Conservation (phyloP, 192 early-diverging fungal genomes). For the Geranomyces variabilis region DNA sequence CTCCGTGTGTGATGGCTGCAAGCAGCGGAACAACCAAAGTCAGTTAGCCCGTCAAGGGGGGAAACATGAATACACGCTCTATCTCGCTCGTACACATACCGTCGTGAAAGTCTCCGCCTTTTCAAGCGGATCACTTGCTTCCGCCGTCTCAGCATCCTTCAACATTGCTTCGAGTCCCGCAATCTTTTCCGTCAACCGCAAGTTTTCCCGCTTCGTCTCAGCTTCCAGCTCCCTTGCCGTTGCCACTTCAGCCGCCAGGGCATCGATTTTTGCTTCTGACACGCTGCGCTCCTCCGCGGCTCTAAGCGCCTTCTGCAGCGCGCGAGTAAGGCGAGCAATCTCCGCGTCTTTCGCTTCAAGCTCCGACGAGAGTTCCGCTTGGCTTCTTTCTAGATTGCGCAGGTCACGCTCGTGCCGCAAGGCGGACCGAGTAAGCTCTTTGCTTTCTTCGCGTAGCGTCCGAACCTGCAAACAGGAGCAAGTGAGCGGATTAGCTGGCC, state of each 20-base stretch:
- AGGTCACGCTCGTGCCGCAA: not conserved
- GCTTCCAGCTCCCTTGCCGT: not conserved
- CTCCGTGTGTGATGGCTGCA: conserved; percentile 1
- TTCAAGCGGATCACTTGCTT: not conserved
- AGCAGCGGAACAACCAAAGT: too few species aligned
- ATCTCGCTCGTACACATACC: not conserved
- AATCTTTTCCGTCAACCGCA: not conserved
- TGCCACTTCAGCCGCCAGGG: not conserved
- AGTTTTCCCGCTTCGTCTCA: not conserved
- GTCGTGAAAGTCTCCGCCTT: not conserved
- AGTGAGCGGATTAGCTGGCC: too few species aligned
- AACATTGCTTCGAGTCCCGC: not conserved
- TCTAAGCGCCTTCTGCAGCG: not conserved
- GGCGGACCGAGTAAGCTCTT: not conserved
- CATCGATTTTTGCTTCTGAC: not conserved
- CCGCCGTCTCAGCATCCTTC: not conserved
- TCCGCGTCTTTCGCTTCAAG: not conserved
- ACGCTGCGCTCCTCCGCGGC: not conserved
- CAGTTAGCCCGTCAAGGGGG: not conserved
- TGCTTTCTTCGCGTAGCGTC: conserved; percentile 5
- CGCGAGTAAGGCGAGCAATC: not conserved
- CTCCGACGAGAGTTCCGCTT: not conserved
- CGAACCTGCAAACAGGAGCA: not conserved
- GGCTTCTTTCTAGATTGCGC: not conserved
- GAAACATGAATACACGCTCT: not conserved